phyloP scores from a whole-genome alignment of 441 rosid species.

The Pelargonium cotyledonis region DNA sequence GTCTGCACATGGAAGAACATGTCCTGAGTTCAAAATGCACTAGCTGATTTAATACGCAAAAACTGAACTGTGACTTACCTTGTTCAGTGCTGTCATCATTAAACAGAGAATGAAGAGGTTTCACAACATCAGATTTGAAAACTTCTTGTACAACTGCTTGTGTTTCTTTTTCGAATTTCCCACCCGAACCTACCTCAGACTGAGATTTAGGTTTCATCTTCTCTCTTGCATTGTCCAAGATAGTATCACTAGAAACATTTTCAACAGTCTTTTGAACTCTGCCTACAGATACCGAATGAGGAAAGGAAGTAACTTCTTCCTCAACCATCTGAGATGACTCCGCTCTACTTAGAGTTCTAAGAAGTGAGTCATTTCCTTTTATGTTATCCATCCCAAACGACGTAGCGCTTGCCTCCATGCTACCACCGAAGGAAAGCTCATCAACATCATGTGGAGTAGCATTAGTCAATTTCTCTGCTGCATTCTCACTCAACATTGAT shows the following conservation, averaged over 20 bases:
- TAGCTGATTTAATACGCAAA: not conserved
- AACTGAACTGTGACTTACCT: conserved; percentile 24
- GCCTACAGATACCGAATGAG: conserved; percentile 10
- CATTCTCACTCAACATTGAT: conserved; percentile 26
- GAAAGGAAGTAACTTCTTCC: conserved; percentile 17
- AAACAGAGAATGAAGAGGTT: conserved; percentile 33
- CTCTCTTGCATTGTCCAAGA: conserved; percentile 16
- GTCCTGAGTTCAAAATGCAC: not conserved
- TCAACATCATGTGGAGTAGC: conserved; percentile 16
- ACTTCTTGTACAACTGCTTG: conserved; percentile 20
- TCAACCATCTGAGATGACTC: conserved; percentile 17
- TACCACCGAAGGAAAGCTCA: conserved; percentile 9
- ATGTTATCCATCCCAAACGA: conserved; percentile 19
- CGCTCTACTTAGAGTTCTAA: conserved; percentile 14
- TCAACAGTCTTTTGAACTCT: conserved; percentile 17
- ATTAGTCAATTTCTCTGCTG: conserved; percentile 10
- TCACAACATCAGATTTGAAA: conserved; percentile 19
- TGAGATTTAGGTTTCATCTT: conserved; percentile 24
- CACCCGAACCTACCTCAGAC: conserved; percentile 18
- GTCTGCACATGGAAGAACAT: conserved; percentile 33
- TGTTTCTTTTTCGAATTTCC: conserved; percentile 18
- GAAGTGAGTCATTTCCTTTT: conserved; percentile 16
- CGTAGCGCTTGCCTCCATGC: conserved; percentile 13
- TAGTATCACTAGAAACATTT: conserved; percentile 16
- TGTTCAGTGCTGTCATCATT: conserved; percentile 15